Evolutionary conservation across 2,329 filamentous ascomycete genomes (phyloP), one percentile per base, ranked within the genome.

Genomic region (Trichoderma guizhouense): DNA sequence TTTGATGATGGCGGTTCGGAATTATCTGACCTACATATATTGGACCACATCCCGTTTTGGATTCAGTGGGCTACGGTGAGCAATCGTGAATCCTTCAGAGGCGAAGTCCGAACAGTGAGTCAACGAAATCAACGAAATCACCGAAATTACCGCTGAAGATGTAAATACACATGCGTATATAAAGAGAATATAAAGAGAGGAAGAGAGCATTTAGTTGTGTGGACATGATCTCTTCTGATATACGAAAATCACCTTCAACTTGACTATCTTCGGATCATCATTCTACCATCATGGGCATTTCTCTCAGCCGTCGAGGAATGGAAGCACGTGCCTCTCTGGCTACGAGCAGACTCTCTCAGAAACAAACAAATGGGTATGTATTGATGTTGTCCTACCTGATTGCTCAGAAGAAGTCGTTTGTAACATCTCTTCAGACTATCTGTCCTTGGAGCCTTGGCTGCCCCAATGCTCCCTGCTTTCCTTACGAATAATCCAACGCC

Each of bases 401-500:
- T 30, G 12, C n/a, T 55, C 12, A 21, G 26, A 65, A 58, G 70
- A 12, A 67, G 5, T 7, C 8, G 5, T 61, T 34, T 2, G 18
- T 67, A 18, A 72, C 30, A 63, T 47, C 8, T 30, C 51, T 32
- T 9, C 7, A 79, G 85, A 0, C 78, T 80, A 32, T 86, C 84
- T 5, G 43, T 81, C 1, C 75, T 82, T 9, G 84, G 85, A 15
- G 85, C 84, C 0, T 64, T 82, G 1, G 47, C 79, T 24, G 81
- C 82, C 1, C 80, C 81, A 2, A 43, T 79, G 7, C 76, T 86
- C 24, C 82, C 84, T 4, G 65, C 76, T 0, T 88, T 86, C 73
- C 78, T 88, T 18, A 81, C 77, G 6, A 82, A 86, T 76, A 87
- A 87, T 73, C 84, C 86, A 24, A 76, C 85, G 2, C 84, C 84